phyloP scores from a whole-genome alignment of 176 grass and related monocot species.

The Hordeum vulgare region MorexV3_pseudomolecules_assembly NC_058519.1:506061421-506061920 shows the following conservation, averaged over 20 bases:
- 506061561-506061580: neutral
- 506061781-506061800: neutral
- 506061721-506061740: neutral
- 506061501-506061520: neutral
- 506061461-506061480: constrained; percentile 18
- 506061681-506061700: neutral
- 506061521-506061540: constrained; percentile 23
- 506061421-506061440: constrained; percentile 53
- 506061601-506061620: neutral
- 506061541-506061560: constrained; percentile 15
- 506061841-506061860: neutral
- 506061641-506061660: neutral
- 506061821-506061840: constrained; percentile 36
- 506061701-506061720: constrained; percentile 19
- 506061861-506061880: constrained; percentile 50
- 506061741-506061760: constrained; percentile 13
- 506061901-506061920: constrained; percentile 1
- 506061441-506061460: constrained; percentile 31
- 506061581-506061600: neutral
- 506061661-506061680: neutral
- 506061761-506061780: neutral
- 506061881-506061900: constrained; percentile 55
- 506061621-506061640: neutral
- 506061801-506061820: constrained; percentile 16
- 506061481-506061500: neutral